These are phyloP conservation scores for Pichia cephalocereana DNA, from an alignment of 805 yeast species.

Conservation along the genomic window DNA sequence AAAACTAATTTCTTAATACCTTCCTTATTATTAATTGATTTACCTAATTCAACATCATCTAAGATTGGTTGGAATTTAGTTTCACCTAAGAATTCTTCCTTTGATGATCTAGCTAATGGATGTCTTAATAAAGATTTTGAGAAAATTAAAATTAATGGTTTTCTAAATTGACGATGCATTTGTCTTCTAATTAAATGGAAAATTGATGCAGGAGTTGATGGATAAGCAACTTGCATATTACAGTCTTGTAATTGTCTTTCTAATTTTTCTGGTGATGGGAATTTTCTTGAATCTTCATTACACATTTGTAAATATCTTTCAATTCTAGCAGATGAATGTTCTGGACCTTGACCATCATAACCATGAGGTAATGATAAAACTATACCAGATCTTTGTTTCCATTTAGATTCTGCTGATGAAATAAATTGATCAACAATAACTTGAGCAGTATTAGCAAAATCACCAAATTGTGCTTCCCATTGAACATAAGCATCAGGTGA, in stretches of 20 bases:
- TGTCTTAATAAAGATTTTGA: constrained; percentile 93
- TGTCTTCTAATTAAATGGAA: constrained; percentile 98
- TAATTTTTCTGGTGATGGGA: constrained; percentile 84
- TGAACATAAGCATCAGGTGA: constrained; percentile 94
- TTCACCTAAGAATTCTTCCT: constrained; percentile 82
- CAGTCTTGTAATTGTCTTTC: constrained; percentile 98
- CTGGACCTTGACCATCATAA: constrained; percentile 99
- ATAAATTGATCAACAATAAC: constrained; percentile 95
- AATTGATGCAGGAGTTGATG: constrained; percentile 93
- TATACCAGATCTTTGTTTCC: constrained; percentile 98
- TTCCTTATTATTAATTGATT: constrained; percentile 62
- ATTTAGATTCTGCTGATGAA: constrained; percentile 94
- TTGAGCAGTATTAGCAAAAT: constrained; percentile 98
- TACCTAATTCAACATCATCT: constrained; percentile 84
- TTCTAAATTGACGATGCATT: constrained; percentile 98
- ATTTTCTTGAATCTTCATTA: constrained; percentile 89
- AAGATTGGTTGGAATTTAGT: constrained; percentile 93
- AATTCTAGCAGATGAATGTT: constrained; percentile 95
- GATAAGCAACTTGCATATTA: constrained; percentile 96
- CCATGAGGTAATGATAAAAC: constrained; percentile 97
- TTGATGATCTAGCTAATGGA: constrained; percentile 86
- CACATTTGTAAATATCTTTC: constrained; percentile 95
- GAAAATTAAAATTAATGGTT: constrained; percentile 79
- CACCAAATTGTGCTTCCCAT: constrained; percentile 99
- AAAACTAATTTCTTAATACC: constrained; percentile 83